Evolutionary conservation across 257 asterid genomes (phyloP).

Genomic region (Fraxinus pennsylvanica): DNA sequence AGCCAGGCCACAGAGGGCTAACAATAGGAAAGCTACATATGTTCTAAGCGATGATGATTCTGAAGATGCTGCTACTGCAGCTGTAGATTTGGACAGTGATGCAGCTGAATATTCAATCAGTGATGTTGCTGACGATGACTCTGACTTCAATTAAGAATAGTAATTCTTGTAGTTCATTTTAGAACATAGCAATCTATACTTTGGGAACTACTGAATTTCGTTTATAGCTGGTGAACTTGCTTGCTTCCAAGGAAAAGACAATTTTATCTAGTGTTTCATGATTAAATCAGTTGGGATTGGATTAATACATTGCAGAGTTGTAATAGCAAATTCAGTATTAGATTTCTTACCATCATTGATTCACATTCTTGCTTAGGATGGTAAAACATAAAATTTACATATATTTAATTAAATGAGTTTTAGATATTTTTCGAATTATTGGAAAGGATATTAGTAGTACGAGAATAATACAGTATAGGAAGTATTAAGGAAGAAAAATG

Average conservation of each 20-base stretch:
- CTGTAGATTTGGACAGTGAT: too few relatives aligned
- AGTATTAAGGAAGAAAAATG: background rate
- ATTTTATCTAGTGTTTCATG: background rate
- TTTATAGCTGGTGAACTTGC: background rate
- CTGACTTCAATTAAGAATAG: conserved; percentile 53
- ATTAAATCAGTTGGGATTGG: background rate
- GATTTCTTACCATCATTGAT: background rate
- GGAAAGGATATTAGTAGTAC: too few relatives aligned
- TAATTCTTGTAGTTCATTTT: conserved; percentile 8
- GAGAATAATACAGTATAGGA: too few relatives aligned
- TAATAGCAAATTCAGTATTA: background rate
- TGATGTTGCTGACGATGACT: conserved; percentile 15
- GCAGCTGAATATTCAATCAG: too few relatives aligned
- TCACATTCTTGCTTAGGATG: background rate
- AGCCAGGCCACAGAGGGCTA: too few relatives aligned
- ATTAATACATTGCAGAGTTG: background rate
- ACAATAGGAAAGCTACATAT: too few relatives aligned
- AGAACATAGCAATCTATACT: background rate
- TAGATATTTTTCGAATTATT: background rate
- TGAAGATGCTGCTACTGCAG: too few relatives aligned
- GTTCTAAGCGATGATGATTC: too few relatives aligned
- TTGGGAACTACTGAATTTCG: background rate
- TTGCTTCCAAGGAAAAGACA: background rate
- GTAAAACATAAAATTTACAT: too few relatives aligned
- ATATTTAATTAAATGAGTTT: too few relatives aligned